phyloP scores from a whole-genome alignment of 1,139 yeast genomes.

The Zhuliangozyma blackwelliae region DNA sequence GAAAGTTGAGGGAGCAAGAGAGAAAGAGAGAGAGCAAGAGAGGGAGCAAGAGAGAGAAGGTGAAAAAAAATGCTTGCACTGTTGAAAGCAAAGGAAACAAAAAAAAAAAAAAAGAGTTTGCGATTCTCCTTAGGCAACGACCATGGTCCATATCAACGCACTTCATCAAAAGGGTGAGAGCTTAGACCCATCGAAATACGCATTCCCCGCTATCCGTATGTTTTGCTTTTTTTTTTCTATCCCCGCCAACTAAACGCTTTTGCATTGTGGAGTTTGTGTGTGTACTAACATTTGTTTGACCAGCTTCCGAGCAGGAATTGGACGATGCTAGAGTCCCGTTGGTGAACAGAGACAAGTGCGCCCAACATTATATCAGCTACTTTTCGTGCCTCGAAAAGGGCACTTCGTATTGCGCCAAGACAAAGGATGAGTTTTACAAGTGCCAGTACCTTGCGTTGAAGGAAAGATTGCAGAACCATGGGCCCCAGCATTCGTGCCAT shows the following conservation, averaged over 20 bases:
- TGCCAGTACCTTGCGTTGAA: slow-evolving; percentile 45
- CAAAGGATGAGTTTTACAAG: slow-evolving; percentile 46
- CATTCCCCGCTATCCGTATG: slow-evolving; percentile 26
- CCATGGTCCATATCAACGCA: too few relatives aligned
- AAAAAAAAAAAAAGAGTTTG: too few relatives aligned
- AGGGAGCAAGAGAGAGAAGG: too few relatives aligned
- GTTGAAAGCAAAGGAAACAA: too few relatives aligned
- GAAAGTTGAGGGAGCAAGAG: too few relatives aligned
- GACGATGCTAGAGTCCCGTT: slow-evolving; percentile 44
- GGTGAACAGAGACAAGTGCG: slow-evolving; percentile 45
- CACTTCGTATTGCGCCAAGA: slow-evolving; percentile 35
- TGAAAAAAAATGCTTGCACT: too few relatives aligned
- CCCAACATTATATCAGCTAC: slow-evolving; percentile 42
- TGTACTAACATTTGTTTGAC: slow-evolving; percentile 6
- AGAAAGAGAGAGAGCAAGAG: too few relatives aligned
- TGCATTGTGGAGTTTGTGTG: too few relatives aligned
- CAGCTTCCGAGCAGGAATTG: slow-evolving; percentile 34
- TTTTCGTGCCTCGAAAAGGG: slow-evolving; percentile 47
- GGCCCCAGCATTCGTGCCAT: slow-evolving; percentile 10
- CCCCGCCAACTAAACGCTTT: too few relatives aligned
- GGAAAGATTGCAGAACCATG: slow-evolving; percentile 35
- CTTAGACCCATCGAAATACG: slow-evolving; percentile 11
- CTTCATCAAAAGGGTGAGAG: too few relatives aligned
- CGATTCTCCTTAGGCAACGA: too few relatives aligned
- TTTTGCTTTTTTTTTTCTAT: slow-evolving; percentile 2